A percentile compares a stretch with the other conserved stretches of the same genome.
These are phyloP conservation scores for Entomortierella parvispora DNA, from an alignment of 192 early-diverging fungal genomes.

Conservation along the genomic window DNA sequence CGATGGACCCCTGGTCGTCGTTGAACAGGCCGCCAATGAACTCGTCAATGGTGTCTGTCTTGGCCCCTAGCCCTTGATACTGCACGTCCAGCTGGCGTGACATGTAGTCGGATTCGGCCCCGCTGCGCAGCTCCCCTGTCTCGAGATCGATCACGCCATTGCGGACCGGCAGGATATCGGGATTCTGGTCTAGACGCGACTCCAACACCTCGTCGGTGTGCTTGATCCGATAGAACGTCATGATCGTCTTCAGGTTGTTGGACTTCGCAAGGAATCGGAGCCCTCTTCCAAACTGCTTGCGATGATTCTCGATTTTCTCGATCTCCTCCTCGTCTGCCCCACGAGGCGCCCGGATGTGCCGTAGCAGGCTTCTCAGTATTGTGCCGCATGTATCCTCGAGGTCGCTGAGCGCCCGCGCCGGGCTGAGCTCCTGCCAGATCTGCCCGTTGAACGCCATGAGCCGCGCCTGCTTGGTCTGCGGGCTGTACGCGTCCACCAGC, in stretches of 20 bases:
- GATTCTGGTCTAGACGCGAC: conserved; percentile 7
- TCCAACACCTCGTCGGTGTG: conserved; percentile 5
- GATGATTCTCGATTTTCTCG: not conserved
- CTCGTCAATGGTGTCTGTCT: not conserved
- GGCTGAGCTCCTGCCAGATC: conserved; percentile 7
- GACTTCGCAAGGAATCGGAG: not conserved
- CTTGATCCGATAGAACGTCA: not conserved
- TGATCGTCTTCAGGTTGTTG: not conserved
- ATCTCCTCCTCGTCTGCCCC: not conserved
- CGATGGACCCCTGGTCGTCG: not conserved
- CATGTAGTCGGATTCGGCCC: conserved; percentile 5
- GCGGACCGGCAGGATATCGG: conserved; percentile 1
- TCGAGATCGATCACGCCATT: conserved; percentile 5
- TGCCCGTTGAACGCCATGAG: conserved; percentile 8
- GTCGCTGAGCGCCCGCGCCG: conserved; percentile 1
- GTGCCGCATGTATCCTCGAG: conserved; percentile 2
- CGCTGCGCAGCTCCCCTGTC: not conserved
- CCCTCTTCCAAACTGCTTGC: not conserved
- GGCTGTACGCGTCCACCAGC: conserved; percentile 3
- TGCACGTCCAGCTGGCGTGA: conserved; percentile 10
- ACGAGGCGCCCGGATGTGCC: conserved; percentile 3
- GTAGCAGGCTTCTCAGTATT: not conserved
- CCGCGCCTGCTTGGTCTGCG: conserved; percentile 9
- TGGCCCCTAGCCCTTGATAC: too few species aligned
- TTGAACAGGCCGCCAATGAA: conserved; percentile 4